A percentile compares a stretch with the other conserved stretches of the same genome.
Conservation (phyloP, 495 filamentous ascomycete species). For the Penicillium cinerascens region DNA sequence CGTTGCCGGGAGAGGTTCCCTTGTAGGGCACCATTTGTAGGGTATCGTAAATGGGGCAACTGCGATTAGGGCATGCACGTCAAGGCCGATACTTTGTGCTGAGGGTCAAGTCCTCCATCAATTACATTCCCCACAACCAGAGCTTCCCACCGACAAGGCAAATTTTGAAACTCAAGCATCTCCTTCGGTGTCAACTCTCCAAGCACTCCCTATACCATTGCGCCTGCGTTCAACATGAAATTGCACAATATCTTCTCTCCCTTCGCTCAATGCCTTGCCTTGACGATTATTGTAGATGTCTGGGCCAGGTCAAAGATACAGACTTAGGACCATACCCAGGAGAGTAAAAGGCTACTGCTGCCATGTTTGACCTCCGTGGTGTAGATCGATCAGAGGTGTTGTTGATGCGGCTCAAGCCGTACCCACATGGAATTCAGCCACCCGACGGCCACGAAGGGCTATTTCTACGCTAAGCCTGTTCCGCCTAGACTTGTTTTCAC, state of each 20-base stretch:
- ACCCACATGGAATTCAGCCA: neutral
- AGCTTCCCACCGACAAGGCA: neutral
- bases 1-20: no score
- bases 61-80: no score
- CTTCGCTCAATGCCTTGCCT: neutral
- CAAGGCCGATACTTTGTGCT: no score
- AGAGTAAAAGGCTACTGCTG: no score
- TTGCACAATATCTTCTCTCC: neutral
- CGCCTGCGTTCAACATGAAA: neutral
- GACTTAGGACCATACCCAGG: neutral
- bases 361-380: no score
- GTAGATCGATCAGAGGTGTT: neutral
- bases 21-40: no score
- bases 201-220: neutral
- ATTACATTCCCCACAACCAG: neutral
- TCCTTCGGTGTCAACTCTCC: neutral
- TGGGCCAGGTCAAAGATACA: neutral
- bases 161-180: neutral
- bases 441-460: neutral
- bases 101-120: no score
- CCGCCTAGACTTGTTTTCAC: no score
- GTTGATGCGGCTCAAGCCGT: neutral
- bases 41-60: no score
- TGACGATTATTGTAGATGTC: neutral
- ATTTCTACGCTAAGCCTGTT: neutral